These are phyloP conservation scores for Rhamnella rubrinervis DNA, from an alignment of 331 rosid species.

Conservation along the genomic window DNA sequence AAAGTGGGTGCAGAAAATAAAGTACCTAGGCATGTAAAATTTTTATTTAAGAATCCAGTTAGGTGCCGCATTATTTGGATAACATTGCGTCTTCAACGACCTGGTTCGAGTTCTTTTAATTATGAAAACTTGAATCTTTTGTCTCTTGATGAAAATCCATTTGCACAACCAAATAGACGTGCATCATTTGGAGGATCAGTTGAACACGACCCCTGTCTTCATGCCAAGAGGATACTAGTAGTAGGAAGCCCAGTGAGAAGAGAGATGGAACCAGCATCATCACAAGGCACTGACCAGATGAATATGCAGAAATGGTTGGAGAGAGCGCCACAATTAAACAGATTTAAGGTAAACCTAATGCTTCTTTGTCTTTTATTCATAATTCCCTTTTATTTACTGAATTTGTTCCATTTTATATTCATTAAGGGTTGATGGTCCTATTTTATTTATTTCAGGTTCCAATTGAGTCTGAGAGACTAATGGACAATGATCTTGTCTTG, in stretches of 20 bases:
- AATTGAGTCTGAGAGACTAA: constrained; percentile 75
- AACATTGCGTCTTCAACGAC: constrained; percentile 70
- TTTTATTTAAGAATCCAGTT: constrained; percentile 74
- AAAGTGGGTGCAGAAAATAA: constrained; percentile 47
- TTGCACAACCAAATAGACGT: constrained; percentile 64
- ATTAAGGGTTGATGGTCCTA: constrained; percentile 7
- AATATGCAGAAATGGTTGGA: constrained; percentile 64
- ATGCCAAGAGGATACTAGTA: constrained; percentile 88
- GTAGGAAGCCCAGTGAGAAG: constrained; percentile 64
- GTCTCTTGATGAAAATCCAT: constrained; percentile 90
- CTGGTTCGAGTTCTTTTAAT: constrained; percentile 77
- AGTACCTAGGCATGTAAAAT: constrained; percentile 76
- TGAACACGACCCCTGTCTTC: constrained; percentile 76
- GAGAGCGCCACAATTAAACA: constrained; percentile 68
- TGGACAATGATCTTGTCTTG: constrained; percentile 68
- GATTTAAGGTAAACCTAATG: constrained; percentile 71
- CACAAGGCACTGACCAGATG: constrained; percentile 63
- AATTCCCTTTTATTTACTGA: background rate
- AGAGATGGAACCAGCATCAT: constrained; percentile 52
- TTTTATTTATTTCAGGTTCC: constrained; percentile 66
- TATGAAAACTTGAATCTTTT: constrained; percentile 68
- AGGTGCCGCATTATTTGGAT: constrained; percentile 95
- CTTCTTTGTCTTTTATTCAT: background rate
- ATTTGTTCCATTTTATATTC: constrained; percentile 11
- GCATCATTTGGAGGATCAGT: constrained; percentile 83